Percentiles rank a stretch among this genome's conserved stretches.
These are phyloP conservation scores for Yarrowia galli DNA, from an alignment of 1,139 yeast genomes.

Conservation along the genomic window DNA sequence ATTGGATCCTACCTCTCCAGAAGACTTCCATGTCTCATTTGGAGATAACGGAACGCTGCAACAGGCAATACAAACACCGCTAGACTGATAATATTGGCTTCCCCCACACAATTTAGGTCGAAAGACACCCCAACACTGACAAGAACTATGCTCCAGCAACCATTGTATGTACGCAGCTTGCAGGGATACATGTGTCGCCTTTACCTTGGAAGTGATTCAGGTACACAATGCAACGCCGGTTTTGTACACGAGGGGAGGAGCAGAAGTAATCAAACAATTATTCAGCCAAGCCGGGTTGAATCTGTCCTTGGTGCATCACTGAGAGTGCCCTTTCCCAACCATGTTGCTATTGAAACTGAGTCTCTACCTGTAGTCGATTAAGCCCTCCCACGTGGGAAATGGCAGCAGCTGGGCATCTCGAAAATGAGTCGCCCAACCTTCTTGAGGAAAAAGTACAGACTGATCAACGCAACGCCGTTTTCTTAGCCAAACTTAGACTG, in stretches of 20 bases:
- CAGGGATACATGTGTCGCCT: not conserved
- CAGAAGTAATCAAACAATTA: no score
- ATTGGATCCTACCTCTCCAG: not conserved
- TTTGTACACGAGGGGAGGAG: no score
- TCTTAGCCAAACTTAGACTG: slow-evolving; percentile 3
- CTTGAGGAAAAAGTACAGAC: not conserved
- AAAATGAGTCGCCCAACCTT: not conserved
- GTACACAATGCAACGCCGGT: no score
- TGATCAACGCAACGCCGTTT: slow-evolving; percentile 22
- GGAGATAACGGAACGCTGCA: not conserved
- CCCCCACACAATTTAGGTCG: not conserved
- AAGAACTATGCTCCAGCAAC: not conserved
- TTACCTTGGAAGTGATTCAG: no score
- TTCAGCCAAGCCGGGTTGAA: no score
- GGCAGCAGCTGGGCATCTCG: not conserved
- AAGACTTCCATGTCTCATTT: not conserved
- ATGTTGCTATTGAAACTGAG: not conserved
- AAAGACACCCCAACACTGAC: not conserved
- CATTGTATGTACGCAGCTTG: not conserved
- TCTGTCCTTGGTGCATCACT: no score
- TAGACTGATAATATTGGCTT: not conserved
- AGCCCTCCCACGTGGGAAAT: not conserved
- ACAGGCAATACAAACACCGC: not conserved
- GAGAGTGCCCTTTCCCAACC: not conserved
- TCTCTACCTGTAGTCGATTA: not conserved